Evolutionary conservation across 2,329 filamentous ascomycete genomes (phyloP).

Genomic region (Colletotrichum noveboracense): DNA sequence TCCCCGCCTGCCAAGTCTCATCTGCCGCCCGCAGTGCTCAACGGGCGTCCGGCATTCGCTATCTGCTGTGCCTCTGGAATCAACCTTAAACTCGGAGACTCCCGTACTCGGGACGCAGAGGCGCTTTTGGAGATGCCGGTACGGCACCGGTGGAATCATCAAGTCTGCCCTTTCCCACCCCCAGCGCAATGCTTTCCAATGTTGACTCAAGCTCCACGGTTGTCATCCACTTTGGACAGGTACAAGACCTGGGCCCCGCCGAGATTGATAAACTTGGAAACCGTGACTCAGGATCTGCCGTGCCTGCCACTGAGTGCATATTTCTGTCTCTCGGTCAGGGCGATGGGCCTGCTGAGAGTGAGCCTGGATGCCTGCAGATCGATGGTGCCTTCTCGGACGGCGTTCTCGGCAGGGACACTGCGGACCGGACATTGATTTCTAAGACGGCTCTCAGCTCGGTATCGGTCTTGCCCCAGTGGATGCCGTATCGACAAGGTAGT

Average conservation of each 20-base stretch:
- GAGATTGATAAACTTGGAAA: slow-evolving; percentile 6
- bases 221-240: not conserved
- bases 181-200: not conserved
- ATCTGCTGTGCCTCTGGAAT: not conserved
- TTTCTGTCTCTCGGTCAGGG: not conserved
- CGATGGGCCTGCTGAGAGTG: not conserved
- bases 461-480: slow-evolving; percentile 35
- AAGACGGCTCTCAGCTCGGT: not conserved
- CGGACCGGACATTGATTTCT: not conserved
- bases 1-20: slow-evolving; percentile 9
- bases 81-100: not conserved
- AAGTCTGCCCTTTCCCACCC: not conserved
- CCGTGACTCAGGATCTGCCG: not conserved
- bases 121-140: not conserved
- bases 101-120: not conserved
- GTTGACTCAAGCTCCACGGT: not conserved
- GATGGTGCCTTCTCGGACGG: not conserved
- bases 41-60: not conserved
- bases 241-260: not conserved
- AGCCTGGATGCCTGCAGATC: not conserved
- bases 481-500: accelerated
- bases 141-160: not conserved
- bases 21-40: not conserved
- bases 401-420: not conserved
- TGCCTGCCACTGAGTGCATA: not conserved